Evolutionary conservation across 441 rosid genomes (phyloP), one percentile per base, ranked within the genome.

Genomic region (Brassica hybrid): DNA sequence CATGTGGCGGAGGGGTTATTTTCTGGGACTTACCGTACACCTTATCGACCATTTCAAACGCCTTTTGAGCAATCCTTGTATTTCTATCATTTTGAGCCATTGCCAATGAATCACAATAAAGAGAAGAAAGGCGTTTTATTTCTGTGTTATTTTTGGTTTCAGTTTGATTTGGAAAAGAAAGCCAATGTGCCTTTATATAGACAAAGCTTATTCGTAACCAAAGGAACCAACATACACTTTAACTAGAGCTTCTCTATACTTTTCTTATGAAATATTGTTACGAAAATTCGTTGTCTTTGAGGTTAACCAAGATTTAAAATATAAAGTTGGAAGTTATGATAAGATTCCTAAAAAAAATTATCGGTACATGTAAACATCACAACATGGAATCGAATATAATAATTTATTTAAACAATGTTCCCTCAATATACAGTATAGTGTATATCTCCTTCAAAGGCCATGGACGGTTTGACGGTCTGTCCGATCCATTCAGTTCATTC

Each of bases 401-500:
- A n/a, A 52, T 9, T 41, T 41, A 41, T n/a, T 2, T 58, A 34
- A 21, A 67, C 17, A 43, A 13, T 45, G 30, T 57, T 71, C 72
- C 54, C 62, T 77, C 61, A 77, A 19, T 19, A 19, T 19, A 19
- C 1, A 18, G 19, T 18, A 71, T 57, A 27, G 65, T 65, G 48
- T 59, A 41, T 19, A 65, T 34, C 36, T 21, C 30, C 65, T 58
- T 57, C 18, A 30, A 62, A 32, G 65, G 32, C 32, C 32, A 11
- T 76, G 79, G 79, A 23, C 80, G 65, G 65, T 25, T 32, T 62
- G 79, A 62, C 69, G 58, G 64, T 69, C 58, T 19, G 21, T 30
- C 19, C 17, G 11, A 62, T 62, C 12, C 66, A 4, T 38, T 41
- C 34, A 1, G 25, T 19, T 52, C 70, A 66, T 66, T 65, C 41